These are phyloP conservation scores for Senecio squalidus DNA, from an alignment of 140 eudicot species.

Conservation along the genomic window DNA sequence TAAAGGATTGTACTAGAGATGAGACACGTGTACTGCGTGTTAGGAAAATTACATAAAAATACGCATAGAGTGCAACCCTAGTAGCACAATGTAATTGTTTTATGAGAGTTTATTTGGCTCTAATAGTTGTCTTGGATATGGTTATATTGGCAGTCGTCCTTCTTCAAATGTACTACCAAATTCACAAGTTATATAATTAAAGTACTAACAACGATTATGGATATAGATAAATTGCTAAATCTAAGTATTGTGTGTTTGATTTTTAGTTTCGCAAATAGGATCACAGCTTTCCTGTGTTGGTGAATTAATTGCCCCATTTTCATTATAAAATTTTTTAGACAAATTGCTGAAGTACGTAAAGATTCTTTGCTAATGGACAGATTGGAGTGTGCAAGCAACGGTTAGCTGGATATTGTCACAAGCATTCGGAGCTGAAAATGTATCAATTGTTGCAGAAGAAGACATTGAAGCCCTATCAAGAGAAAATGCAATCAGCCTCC, in stretches of 20 bases:
- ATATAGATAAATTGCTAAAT: not conserved
- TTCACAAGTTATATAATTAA: not conserved
- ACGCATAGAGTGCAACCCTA: too few species aligned
- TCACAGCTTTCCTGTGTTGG: too few species aligned
- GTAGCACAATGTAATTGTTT: too few species aligned
- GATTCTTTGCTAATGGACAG: too few species aligned
- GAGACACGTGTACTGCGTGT: too few species aligned
- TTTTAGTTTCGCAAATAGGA: not conserved
- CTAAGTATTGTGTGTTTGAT: not conserved
- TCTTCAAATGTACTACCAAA: not conserved
- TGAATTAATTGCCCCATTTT: too few species aligned
- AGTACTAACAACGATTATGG: not conserved
- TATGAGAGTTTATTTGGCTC: too few species aligned
- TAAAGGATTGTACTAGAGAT: too few species aligned
- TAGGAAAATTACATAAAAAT: too few species aligned
- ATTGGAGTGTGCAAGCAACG: conserved; percentile 94
- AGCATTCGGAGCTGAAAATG: conserved; percentile 67
- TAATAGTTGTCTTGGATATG: too few species aligned
- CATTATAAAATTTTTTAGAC: too few species aligned
- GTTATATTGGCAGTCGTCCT: too few species aligned
- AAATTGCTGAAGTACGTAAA: not conserved
- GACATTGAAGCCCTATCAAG: conserved; percentile 63
- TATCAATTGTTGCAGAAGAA: conserved; percentile 88
- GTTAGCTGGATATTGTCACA: conserved; percentile 84
- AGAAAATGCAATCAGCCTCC: conserved; percentile 34